Percentiles rank a stretch among this genome's conserved stretches.
phyloP scores from a whole-genome alignment of 176 grass and related monocot genomes.

The Lolium multiflorum region DNA sequence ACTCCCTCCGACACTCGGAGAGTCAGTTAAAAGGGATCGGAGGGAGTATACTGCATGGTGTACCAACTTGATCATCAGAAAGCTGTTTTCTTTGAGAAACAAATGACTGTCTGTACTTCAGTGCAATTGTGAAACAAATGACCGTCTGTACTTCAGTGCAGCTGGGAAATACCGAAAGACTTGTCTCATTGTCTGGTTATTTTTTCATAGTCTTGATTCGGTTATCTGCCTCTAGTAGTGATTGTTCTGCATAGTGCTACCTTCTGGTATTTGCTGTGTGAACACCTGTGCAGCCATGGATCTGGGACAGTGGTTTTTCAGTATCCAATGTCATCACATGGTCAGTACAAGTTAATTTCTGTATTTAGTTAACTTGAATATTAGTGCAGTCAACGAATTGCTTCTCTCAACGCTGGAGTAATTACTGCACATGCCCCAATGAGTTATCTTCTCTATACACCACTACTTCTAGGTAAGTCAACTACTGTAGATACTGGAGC shows the following conservation, averaged over 20 bases:
- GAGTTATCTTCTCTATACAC: neutral
- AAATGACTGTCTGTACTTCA: neutral
- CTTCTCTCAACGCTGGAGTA: constrained; percentile 41
- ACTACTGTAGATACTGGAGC: constrained; percentile 38
- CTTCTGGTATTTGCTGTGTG: constrained; percentile 26
- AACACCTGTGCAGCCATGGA: neutral
- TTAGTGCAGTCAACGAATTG: constrained; percentile 45
- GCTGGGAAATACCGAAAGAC: neutral
- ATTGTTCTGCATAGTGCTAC: neutral
- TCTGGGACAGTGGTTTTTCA: constrained; percentile 14
- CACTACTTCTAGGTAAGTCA: constrained; percentile 13
- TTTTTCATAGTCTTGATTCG: neutral
- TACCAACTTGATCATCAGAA: too few relatives aligned
- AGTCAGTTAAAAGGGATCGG: too few relatives aligned
- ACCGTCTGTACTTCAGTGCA: neutral
- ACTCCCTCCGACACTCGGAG: too few relatives aligned
- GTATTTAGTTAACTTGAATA: neutral
- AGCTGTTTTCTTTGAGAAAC: too few relatives aligned
- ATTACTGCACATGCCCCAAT: constrained; percentile 40
- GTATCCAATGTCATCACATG: constrained; percentile 33
- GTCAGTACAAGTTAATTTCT: constrained; percentile 2
- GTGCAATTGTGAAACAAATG: neutral
- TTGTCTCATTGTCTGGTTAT: too few relatives aligned
- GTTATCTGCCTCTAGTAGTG: neutral
- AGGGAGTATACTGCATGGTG: too few relatives aligned